A percentile compares a stretch with the other conserved stretches of the same genome.
phyloP scores from a whole-genome alignment of 768 basidiomycete genomes.

The Daedaleopsis nitida region DNA sequence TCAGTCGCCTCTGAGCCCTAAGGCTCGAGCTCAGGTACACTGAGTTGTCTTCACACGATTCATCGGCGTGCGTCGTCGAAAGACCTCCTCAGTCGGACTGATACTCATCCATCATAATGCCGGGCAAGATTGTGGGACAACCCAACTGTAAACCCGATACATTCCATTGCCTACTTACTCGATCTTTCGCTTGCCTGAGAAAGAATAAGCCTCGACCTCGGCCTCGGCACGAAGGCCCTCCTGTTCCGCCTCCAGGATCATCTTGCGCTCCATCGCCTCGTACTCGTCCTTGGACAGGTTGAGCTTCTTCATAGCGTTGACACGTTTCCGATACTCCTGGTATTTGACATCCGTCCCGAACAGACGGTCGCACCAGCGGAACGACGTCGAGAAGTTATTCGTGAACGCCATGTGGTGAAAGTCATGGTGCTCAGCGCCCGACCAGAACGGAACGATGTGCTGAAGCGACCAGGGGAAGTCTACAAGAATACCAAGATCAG shows the following conservation, averaged over 20 bases:
- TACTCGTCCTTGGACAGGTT: slow-evolving; percentile 53
- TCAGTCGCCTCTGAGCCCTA: too few relatives aligned
- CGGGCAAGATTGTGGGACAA: too few relatives aligned
- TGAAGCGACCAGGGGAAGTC: slow-evolving; percentile 99
- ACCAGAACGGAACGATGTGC: slow-evolving; percentile 93
- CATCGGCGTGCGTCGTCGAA: too few relatives aligned
- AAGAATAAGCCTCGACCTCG: slow-evolving; percentile 34
- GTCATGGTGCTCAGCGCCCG: slow-evolving; percentile 96
- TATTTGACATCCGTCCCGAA: slow-evolving; percentile 94
- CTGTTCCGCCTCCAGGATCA: slow-evolving; percentile 70
- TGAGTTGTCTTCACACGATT: too few relatives aligned
- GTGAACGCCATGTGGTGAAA: slow-evolving; percentile 98
- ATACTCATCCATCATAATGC: too few relatives aligned
- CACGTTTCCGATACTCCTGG: slow-evolving; percentile 69
- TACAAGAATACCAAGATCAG: slow-evolving; percentile 24
- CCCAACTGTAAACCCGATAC: too few relatives aligned
- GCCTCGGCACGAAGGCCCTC: slow-evolving; percentile 76
- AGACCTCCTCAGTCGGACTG: too few relatives aligned
- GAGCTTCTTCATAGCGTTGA: slow-evolving; percentile 57
- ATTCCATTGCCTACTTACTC: slow-evolving; percentile 1
- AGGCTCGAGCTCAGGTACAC: too few relatives aligned
- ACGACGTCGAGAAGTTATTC: slow-evolving; percentile 92
- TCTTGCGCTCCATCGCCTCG: slow-evolving; percentile 56
- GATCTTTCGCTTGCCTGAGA: slow-evolving; percentile 25
- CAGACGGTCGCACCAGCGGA: slow-evolving; percentile 90